Percentiles rank a stretch among this genome's conserved stretches.
These are phyloP conservation scores for Lyophyllum decastes DNA, from an alignment of 768 basidiomycete species.

Conservation along the genomic window DNA sequence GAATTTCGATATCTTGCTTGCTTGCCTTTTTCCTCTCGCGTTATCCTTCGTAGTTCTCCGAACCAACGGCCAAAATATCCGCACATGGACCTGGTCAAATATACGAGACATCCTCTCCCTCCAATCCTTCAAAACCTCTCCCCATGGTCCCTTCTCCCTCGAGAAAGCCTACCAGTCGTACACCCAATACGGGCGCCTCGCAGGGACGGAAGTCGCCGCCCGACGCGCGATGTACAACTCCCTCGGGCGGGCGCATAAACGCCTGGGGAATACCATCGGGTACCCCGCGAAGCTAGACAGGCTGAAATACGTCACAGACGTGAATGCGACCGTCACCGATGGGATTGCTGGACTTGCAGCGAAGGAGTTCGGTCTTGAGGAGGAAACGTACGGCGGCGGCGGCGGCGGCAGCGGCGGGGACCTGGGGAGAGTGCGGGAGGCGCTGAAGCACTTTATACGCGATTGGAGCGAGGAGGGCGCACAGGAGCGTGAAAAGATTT, in stretches of 20 bases:
- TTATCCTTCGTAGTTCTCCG: conserved; percentile 33
- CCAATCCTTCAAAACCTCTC: conserved; percentile 15
- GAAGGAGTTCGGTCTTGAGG: conserved; percentile 28
- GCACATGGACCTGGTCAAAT: conserved; percentile 26
- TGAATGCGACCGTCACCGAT: conserved; percentile 39
- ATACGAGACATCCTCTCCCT: conserved; percentile 29
- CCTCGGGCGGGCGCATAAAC: conserved; percentile 47
- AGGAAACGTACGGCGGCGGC: too few species aligned
- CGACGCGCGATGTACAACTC: conserved; percentile 46
- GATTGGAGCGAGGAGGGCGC: conserved; percentile 69
- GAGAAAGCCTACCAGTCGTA: conserved; percentile 45
- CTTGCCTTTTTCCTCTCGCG: conserved; percentile 38
- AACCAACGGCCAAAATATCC: conserved; percentile 14
- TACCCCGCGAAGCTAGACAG: conserved; percentile 55
- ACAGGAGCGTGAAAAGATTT: conserved; percentile 54
- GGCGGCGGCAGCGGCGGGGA: conserved; percentile 28
- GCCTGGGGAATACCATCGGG: conserved; percentile 50
- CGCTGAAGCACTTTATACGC: conserved; percentile 68
- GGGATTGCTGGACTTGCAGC: conserved; percentile 41
- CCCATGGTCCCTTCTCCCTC: conserved; percentile 42
- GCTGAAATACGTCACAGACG: conserved; percentile 39
- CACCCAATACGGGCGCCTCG: conserved; percentile 40
- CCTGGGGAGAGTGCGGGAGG: conserved; percentile 53
- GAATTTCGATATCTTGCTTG: conserved; percentile 38
- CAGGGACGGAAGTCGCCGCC: conserved; percentile 38